Percentiles rank a stretch among this genome's conserved stretches.
These are phyloP conservation scores for Pythium diclinum DNA, from an alignment of 352 stramenopile genomes.

Conservation along the genomic window DNA sequence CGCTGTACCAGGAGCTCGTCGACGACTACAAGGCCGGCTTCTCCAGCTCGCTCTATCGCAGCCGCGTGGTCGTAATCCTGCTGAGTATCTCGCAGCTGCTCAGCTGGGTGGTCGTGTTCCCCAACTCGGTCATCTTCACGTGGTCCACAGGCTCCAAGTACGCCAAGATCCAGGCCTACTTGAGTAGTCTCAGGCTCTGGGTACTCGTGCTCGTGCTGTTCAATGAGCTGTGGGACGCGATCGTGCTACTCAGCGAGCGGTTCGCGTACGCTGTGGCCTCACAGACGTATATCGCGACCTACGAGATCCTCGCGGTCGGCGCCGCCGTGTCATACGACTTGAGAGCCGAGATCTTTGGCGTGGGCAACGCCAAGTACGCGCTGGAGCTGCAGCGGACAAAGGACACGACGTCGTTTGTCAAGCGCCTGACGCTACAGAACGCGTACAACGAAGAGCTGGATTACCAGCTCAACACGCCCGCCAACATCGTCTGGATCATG, in stretches of 20 bases:
- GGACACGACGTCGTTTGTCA: slow-evolving; percentile 23
- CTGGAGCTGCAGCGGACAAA: slow-evolving; percentile 22
- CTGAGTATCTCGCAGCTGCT: slow-evolving; percentile 31
- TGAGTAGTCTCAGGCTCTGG: slow-evolving; percentile 33
- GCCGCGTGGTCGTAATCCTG: slow-evolving; percentile 32
- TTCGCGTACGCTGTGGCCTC: slow-evolving; percentile 17
- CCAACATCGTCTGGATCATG: slow-evolving; percentile 32
- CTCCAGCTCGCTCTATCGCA: slow-evolving; percentile 44
- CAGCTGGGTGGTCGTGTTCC: slow-evolving; percentile 58
- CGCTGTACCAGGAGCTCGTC: background rate
- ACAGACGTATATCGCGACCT: slow-evolving; percentile 17
- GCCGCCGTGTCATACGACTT: slow-evolving; percentile 15
- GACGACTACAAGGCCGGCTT: slow-evolving; percentile 15
- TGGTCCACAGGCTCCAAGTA: slow-evolving; percentile 30
- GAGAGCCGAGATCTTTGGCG: slow-evolving; percentile 17
- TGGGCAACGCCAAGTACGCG: slow-evolving; percentile 24
- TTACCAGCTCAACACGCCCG: slow-evolving; percentile 19
- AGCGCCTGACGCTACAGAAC: slow-evolving; percentile 9
- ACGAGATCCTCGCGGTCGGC: slow-evolving; percentile 23
- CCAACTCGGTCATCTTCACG: slow-evolving; percentile 46
- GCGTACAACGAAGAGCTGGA: slow-evolving; percentile 33
- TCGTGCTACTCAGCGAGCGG: slow-evolving; percentile 18
- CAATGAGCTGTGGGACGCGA: slow-evolving; percentile 19
- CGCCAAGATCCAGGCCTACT: slow-evolving; percentile 35
- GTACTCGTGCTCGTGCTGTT: slow-evolving; percentile 22